Base-by-base conservation (phyloP, 192 early-diverging fungal genomes). In the Backusella mclennaniae region DNA sequence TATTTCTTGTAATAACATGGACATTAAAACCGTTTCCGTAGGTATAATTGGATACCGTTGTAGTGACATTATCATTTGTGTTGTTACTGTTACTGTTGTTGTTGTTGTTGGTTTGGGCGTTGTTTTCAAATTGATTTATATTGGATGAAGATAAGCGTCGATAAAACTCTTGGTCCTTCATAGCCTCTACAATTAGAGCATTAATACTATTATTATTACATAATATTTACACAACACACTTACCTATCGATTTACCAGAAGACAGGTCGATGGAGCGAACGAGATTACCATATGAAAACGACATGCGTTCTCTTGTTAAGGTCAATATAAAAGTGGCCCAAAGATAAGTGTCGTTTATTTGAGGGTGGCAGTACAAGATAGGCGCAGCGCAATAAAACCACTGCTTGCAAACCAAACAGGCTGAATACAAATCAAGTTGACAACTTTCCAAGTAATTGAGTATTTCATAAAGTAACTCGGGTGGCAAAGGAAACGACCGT, bases 241-340 rank as follows among this genome's bases (percentile, higher is more conserved):
- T 75, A 75, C 74, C 74, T 29, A 75, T 67, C 14, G 76, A 68
- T 44, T 68, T 78, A 9, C 71, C 67, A n/a, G 73, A 77, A 11
- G 86, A 85, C 15, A 87, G 56, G 42, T 87, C 84, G 41, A 87
- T 76, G 21, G 80, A 77, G 4, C 77, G 79, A 12, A 87, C 77
- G 79, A 80, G 78, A 36, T 78, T 68, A n/a, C 86, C 84, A 46
- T 83, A 83, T 15, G 67, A 53, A 31, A 77, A 78, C 14, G 53
- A 35, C 41, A 66, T 66, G 35, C 67, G 74, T 15, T 77, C 76
- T 33, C 84, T 84, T 4, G 49, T 73, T 3, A 87, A 46, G 12
- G 84, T 85, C 26, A 84, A 71, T 31, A 87, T 77, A 59, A 87
- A 87, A 6, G 79, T 75, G 4, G 86, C 86, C 86, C 86, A 87